A percentile compares a stretch with the other conserved stretches of the same genome.
Evolutionary conservation across 306 rosid genomes (phyloP).

Genomic region (Lotus japonicus): DNA sequence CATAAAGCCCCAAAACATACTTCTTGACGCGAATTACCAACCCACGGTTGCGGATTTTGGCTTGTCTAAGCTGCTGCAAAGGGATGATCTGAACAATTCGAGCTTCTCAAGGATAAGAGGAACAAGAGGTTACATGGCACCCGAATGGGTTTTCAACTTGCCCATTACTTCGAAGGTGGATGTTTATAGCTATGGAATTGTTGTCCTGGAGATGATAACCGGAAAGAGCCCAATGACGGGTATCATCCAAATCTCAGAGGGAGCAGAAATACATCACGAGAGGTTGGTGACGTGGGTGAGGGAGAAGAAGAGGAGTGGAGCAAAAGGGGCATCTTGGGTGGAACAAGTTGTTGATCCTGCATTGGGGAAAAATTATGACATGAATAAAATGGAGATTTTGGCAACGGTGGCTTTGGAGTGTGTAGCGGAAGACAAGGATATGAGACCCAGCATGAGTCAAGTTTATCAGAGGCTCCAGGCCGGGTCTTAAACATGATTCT

Average conservation of each 20-base stretch:
- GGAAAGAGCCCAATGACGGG: not conserved
- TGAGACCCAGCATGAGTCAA: not conserved
- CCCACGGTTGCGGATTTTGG: conserved; percentile 12
- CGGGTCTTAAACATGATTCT: not conserved
- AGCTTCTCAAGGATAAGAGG: conserved; percentile 46
- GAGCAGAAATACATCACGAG: not conserved
- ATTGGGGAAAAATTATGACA: not conserved
- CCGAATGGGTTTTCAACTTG: not conserved
- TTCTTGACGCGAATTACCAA: not conserved
- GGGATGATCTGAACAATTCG: conserved; percentile 10
- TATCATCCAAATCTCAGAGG: not conserved
- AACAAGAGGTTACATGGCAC: conserved; percentile 41
- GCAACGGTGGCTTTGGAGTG: not conserved
- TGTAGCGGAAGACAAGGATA: not conserved
- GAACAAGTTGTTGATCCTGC: not conserved
- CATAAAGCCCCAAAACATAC: conserved; percentile 1
- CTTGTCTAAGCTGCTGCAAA: not conserved
- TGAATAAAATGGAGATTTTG: not conserved
- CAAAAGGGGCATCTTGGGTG: not conserved
- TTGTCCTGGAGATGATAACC: not conserved
- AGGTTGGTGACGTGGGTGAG: conserved; percentile 4
- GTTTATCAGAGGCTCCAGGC: not conserved
- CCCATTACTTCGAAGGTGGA: conserved; percentile 1
- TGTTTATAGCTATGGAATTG: conserved; percentile 15
- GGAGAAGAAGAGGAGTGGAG: not conserved